Evolutionary conservation across 805 yeast genomes (phyloP), one percentile per base, ranked within the genome.

Genomic region (Barnettozyma salicaria): DNA sequence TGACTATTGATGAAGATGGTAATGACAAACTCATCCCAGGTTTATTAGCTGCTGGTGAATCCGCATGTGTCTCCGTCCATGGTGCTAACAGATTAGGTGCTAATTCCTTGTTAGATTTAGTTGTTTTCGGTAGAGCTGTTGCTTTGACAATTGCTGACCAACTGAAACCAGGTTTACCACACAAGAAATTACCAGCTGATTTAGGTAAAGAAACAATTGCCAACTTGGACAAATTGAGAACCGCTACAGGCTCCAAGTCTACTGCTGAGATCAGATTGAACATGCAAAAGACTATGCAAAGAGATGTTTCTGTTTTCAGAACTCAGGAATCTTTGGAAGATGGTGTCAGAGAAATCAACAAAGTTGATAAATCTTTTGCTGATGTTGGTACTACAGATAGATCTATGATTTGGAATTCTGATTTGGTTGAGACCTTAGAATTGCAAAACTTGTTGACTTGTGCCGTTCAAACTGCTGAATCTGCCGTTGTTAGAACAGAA

Each of bases 1-100:
- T 90, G 46, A 86, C 86, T 32, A 59, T 81, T 55, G 87, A 83
- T 59, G 90, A 76, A 59, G 67, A 73, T 34, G 98, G 98, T 53
- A 78, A 90, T 56, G 98, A 92, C 63, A 77, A 74, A 59, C 77
- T 83, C 51, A 92, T 90, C 45, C 92, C 90, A 57, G 98, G 98
- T 58, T 74, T 90, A 52, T 74, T 77, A 63, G 97, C 98, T 12
- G 88, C 97, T 72, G 98, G 98, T 74, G 98, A 90, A 72, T 89
- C 95, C 49, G 98, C 97, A 30, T 90, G 97, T 76, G 97, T 95
- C 45, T 88, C 97, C 24, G 98, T 90, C 42, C 98, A 90, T 62
- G 98, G 98, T 69, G 98, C 98, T 47, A 90, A 90, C 77, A 88
- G 98, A 74, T 75, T 90, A 52, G 98, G 98, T 65, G 98, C 98